A percentile compares a stretch with the other conserved stretches of the same genome.
These are phyloP conservation scores for Alternaria dauci DNA, from an alignment of 2,329 filamentous ascomycete genomes.

Conservation along the genomic window DNA sequence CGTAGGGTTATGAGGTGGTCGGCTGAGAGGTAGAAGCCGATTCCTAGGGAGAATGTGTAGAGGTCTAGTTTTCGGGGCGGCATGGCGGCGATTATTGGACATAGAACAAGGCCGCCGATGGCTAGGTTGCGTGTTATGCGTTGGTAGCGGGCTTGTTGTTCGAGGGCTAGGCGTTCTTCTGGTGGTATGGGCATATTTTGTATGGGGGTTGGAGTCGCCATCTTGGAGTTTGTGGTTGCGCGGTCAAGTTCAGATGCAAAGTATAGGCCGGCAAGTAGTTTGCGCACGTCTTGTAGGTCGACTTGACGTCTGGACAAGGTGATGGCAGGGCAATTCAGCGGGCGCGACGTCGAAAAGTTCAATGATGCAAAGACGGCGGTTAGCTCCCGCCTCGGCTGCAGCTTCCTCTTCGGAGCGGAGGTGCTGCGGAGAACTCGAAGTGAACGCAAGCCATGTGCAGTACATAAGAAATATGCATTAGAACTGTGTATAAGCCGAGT, in stretches of 20 bases:
- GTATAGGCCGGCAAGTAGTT: background rate
- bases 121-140: constrained; percentile 56
- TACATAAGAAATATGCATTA: background rate
- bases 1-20: constrained; percentile 58
- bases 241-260: background rate
- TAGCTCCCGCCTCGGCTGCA: constrained; percentile 36
- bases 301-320: background rate
- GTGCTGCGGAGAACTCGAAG: constrained; percentile 12
- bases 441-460: background rate
- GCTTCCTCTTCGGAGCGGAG: constrained; percentile 25
- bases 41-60: constrained; percentile 64
- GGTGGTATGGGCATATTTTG: constrained; percentile 39
- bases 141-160: constrained; percentile 42
- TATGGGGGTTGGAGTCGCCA: constrained; percentile 32
- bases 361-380: constrained; percentile 39
- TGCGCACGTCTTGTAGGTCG: background rate
- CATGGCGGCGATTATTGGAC: constrained; percentile 63
- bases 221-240: constrained; percentile 21
- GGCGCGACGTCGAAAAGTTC: constrained; percentile 32
- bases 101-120: constrained; percentile 59
- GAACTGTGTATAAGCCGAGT: background rate
- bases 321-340: background rate
- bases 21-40: constrained; percentile 59
- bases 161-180: constrained; percentile 45
- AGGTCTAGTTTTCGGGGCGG: constrained; percentile 70